phyloP scores from a whole-genome alignment of 441 rosid genomes.

The Gossypium lobatum region DNA sequence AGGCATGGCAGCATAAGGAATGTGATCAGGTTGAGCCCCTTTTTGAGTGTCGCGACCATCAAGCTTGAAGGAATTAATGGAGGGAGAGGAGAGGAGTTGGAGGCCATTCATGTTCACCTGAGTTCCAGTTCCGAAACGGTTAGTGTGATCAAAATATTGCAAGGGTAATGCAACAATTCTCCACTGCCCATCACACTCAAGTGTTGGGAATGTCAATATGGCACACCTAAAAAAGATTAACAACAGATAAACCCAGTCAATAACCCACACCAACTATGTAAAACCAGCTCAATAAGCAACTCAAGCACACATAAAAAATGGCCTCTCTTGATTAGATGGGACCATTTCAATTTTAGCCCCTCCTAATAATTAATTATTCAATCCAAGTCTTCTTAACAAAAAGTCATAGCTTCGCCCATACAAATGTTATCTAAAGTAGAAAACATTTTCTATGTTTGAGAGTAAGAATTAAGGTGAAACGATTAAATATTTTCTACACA shows the following conservation, averaged over 20 bases:
- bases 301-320: no score
- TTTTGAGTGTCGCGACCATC: constrained; percentile 16
- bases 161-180: constrained; percentile 29
- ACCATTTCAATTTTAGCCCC: no score
- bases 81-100: constrained; percentile 24
- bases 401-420: no score
- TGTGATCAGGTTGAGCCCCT: constrained; percentile 20
- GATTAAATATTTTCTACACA: background rate
- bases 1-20: constrained; percentile 20
- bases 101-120: constrained; percentile 31
- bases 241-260: background rate
- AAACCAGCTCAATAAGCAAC: no score
- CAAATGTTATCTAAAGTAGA: background rate
- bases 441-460: background rate
- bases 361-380: no score
- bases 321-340: no score
- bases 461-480: background rate
- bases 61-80: constrained; percentile 20
- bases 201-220: constrained; percentile 27
- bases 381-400: no score
- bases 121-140: constrained; percentile 18
- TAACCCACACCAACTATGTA: background rate
- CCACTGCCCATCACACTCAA: constrained; percentile 30
- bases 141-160: constrained; percentile 25
- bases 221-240: constrained; percentile 25